phyloP scores from a whole-genome alignment of 2,329 filamentous ascomycete genomes.

The Alternaria sp. region DNA sequence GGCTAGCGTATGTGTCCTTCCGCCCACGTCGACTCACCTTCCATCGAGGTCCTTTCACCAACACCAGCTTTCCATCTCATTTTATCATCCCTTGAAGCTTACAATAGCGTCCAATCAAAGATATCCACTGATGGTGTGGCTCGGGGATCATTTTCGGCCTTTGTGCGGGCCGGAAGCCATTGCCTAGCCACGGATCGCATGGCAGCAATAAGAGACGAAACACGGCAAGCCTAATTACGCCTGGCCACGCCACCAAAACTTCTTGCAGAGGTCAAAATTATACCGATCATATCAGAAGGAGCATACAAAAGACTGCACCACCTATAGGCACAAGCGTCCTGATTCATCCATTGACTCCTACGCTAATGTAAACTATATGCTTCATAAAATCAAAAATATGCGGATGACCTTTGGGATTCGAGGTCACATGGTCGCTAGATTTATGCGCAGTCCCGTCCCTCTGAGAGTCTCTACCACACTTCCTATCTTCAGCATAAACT shows the following conservation, averaged over 20 bases:
- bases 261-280: not conserved
- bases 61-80: not conserved
- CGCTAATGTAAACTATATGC: not conserved
- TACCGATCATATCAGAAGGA: not conserved
- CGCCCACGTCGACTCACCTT: not conserved
- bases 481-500: not conserved
- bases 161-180: not conserved
- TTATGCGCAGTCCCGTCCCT: conserved; percentile 2
- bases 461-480: not conserved
- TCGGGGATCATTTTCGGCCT: not conserved
- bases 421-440: not conserved
- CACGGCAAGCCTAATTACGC: not conserved
- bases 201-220: not conserved
- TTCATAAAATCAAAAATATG: not conserved
- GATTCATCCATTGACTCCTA: not conserved
- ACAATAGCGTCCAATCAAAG: not conserved
- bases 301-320: not conserved
- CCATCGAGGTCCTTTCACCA: not conserved
- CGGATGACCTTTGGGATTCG: not conserved
- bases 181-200: not conserved
- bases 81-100: not conserved
- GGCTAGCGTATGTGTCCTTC: not conserved
- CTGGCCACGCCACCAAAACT: not conserved
- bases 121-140: not conserved
- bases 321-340: not conserved